Percentiles rank a stretch among this genome's conserved stretches.
These are phyloP conservation scores for Vickermania ingenoplastis DNA, from an alignment of 208 protist genomes.

Conservation along the genomic window DNA sequence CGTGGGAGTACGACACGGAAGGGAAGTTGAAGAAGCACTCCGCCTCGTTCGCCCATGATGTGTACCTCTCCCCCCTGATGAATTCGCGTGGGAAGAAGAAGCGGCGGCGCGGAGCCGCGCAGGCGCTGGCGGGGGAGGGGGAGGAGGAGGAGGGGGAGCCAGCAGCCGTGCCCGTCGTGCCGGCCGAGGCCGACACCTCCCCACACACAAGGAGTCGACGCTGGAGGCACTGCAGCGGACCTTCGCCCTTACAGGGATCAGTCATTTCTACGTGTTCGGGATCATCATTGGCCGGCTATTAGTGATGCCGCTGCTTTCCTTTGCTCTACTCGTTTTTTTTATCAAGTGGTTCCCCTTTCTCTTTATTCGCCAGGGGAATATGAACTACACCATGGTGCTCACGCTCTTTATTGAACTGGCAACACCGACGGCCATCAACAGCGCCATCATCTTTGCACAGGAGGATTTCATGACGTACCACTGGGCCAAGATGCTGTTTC, in stretches of 20 bases:
- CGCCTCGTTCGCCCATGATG: too few species aligned
- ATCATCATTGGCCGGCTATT: slow-evolving; percentile 46
- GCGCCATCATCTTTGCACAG: slow-evolving; percentile 51
- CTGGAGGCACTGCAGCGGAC: slow-evolving; percentile 1
- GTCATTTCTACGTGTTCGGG: slow-evolving; percentile 50
- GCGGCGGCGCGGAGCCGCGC: too few species aligned
- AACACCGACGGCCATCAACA: slow-evolving; percentile 75
- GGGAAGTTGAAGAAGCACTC: too few species aligned
- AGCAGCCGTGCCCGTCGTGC: too few species aligned
- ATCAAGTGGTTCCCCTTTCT: slow-evolving; percentile 31
- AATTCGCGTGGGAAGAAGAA: too few species aligned
- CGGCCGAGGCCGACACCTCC: too few species aligned
- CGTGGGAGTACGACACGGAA: not conserved
- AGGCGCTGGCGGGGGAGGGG: too few species aligned
- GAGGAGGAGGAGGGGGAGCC: too few species aligned
- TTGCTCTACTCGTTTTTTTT: slow-evolving; percentile 27
- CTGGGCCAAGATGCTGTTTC: slow-evolving; percentile 75
- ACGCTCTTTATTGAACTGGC: slow-evolving; percentile 59
- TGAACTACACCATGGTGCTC: slow-evolving; percentile 51
- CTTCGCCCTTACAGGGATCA: slow-evolving; percentile 27
- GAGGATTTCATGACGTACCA: slow-evolving; percentile 53
- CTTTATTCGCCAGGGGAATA: slow-evolving; percentile 25
- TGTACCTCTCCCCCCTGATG: too few species aligned
- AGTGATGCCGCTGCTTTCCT: slow-evolving; percentile 41
- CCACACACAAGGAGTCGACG: too few species aligned